Percentiles rank a stretch among this genome's conserved stretches.
Conservation (phyloP, 345 rosid genomes). For the Rhodamnia rubescens region DNA sequence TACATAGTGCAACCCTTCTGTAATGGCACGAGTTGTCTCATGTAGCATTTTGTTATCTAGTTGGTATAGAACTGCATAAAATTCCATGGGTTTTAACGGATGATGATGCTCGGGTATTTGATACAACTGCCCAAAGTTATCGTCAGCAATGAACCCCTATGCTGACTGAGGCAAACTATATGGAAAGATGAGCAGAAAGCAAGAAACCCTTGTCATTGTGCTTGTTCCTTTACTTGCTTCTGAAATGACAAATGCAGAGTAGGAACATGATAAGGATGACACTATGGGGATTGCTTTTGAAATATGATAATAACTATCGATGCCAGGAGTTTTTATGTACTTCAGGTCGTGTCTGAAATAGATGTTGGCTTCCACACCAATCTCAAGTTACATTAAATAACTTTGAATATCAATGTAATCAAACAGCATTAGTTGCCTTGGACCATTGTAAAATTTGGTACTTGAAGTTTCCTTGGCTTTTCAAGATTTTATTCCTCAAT, state of each 20-base stretch:
- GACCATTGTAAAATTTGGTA: not conserved
- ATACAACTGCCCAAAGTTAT: not conserved
- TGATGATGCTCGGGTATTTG: not conserved
- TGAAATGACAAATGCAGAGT: not conserved
- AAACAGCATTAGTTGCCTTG: not conserved
- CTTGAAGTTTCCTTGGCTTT: not conserved
- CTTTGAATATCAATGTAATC: not conserved
- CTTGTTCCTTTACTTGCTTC: not conserved
- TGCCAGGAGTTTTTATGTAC: not conserved
- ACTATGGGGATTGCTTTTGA: not conserved
- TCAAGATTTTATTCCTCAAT: not conserved
- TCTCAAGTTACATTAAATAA: not conserved
- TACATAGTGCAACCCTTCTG: not conserved
- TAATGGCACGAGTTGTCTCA: not conserved
- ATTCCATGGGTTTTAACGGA: not conserved
- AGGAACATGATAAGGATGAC: not conserved
- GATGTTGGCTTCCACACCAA: not conserved
- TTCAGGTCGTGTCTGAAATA: not conserved
- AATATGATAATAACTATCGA: not conserved
- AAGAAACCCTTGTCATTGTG: not conserved
- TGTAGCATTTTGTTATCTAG: not conserved
- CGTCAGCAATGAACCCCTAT: not conserved
- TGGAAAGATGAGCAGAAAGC: not conserved
- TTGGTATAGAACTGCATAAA: not conserved
- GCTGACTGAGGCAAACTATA: not conserved